Conservation (phyloP, 352 stramenopile species). For the Globisporangium cystogenes region DNA sequence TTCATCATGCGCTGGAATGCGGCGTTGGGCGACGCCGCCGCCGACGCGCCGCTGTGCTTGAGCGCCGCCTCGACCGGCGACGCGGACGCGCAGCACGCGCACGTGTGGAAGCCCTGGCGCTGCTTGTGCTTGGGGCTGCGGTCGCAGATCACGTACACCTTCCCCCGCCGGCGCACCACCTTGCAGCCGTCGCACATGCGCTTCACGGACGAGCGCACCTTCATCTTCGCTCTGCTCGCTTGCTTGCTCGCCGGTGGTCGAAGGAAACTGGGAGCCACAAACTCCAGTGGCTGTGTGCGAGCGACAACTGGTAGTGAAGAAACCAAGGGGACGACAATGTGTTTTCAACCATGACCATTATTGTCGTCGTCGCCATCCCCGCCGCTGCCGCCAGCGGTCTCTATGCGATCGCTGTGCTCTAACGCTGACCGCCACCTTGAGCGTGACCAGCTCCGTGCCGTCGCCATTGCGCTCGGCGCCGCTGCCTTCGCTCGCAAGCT, state of each 20-base stretch:
- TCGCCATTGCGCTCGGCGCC: no score
- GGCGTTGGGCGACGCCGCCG: conserved; percentile 80
- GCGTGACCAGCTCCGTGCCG: no score
- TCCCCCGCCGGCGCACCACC: conserved; percentile 79
- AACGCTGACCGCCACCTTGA: no score
- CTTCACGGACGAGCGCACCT: conserved; percentile 89
- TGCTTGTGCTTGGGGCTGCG: conserved; percentile 92
- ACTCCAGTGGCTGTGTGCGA: not conserved
- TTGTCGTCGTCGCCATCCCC: no score
- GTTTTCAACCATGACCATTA: not conserved
- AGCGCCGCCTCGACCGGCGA: conserved; percentile 17
- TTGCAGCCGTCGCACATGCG: conserved; percentile 91
- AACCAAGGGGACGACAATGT: no score
- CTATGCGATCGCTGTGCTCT: no score
- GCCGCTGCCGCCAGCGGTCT: no score
- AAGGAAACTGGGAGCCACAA: not conserved
- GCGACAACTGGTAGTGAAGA: no score
- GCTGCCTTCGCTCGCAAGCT: no score
- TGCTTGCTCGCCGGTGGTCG: conserved; percentile 11
- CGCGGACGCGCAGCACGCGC: conserved; percentile 25
- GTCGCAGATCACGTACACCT: conserved; percentile 90
- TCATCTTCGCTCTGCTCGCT: conserved; percentile 58
- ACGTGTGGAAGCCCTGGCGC: conserved; percentile 89
- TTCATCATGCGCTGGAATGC: conserved; percentile 91
- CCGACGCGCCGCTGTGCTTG: conserved; percentile 11